Conservation (phyloP, 2,329 filamentous ascomycete species). For the Venturia effusa region DNA sequence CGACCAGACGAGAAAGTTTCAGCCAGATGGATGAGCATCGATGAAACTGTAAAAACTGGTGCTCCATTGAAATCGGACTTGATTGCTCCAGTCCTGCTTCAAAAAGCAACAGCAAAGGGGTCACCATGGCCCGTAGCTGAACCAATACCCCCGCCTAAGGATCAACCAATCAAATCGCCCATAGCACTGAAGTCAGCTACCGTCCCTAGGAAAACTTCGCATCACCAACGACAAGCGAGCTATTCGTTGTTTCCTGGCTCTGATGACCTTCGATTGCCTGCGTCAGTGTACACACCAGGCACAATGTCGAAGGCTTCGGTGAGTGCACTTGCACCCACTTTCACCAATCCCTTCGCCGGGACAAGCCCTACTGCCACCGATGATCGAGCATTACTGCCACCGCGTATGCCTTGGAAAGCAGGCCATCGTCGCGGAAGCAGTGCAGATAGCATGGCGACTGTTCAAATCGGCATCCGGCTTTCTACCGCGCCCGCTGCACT, state of each 20-base stretch:
- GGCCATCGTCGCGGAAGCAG: slow-evolving; percentile 51
- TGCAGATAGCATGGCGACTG: slow-evolving; percentile 53
- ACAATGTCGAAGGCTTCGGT: not conserved
- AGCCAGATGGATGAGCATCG: not conserved
- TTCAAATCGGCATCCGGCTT: slow-evolving; percentile 60
- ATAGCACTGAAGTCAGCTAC: not conserved
- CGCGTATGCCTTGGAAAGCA: slow-evolving; percentile 20
- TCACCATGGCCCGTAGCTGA: slow-evolving; percentile 13
- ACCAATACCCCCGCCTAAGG: slow-evolving; percentile 18
- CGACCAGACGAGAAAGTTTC: not conserved
- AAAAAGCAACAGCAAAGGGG: not conserved
- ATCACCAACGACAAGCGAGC: slow-evolving; percentile 12
- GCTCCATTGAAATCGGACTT: not conserved
- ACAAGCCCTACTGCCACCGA: slow-evolving; percentile 22
- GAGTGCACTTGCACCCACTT: not conserved
- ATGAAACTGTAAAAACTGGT: not conserved
- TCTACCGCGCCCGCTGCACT: not conserved
- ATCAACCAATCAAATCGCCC: not conserved
- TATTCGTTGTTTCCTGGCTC: slow-evolving; percentile 30
- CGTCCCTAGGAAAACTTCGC: not conserved
- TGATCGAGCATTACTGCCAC: slow-evolving; percentile 25
- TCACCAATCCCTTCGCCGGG: not conserved
- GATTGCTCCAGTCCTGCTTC: not conserved
- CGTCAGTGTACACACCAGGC: slow-evolving; percentile 23
- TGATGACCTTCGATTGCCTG: slow-evolving; percentile 27